phyloP scores from a whole-genome alignment of 202 grass and related monocot species.

The Setaria viridis region DNA sequence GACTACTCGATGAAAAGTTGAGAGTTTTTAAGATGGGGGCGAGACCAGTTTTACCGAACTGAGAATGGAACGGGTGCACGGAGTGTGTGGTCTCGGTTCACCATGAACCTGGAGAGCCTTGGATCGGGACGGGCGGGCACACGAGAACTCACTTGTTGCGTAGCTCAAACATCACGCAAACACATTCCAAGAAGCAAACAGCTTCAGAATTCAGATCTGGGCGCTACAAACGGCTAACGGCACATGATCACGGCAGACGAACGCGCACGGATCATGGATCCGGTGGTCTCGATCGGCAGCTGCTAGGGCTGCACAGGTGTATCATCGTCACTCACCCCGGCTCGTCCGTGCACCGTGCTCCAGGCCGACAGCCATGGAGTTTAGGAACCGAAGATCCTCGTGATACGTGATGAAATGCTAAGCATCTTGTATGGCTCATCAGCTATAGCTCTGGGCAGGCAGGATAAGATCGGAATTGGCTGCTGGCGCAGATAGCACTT shows the following conservation, averaged over 20 bases:
- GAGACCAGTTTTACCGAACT: background rate
- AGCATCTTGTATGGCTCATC: background rate
- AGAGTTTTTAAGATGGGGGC: background rate
- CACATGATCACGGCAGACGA: background rate
- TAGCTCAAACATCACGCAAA: background rate
- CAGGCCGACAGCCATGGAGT: too few species aligned
- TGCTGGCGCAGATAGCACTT: slow-evolving; percentile 7
- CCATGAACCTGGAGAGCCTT: background rate
- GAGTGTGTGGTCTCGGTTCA: slow-evolving; percentile 34
- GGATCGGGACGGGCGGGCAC: background rate
- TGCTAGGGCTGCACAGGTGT: background rate
- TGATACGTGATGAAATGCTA: background rate
- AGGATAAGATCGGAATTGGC: background rate
- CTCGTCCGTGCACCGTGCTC: background rate
- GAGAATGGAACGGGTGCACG: background rate
- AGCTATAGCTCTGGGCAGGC: background rate
- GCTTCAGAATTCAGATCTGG: background rate
- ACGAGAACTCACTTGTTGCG: background rate
- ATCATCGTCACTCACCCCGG: background rate
- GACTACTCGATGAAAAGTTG: background rate
- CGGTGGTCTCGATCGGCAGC: too few species aligned
- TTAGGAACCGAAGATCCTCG: too few species aligned
- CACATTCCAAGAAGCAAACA: background rate
- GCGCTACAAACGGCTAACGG: background rate
- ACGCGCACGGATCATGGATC: too few species aligned